Evolutionary conservation across 768 basidiomycete species (phyloP), one percentile per base, ranked within the genome.

Genomic region (Tephrocybe sp.): DNA sequence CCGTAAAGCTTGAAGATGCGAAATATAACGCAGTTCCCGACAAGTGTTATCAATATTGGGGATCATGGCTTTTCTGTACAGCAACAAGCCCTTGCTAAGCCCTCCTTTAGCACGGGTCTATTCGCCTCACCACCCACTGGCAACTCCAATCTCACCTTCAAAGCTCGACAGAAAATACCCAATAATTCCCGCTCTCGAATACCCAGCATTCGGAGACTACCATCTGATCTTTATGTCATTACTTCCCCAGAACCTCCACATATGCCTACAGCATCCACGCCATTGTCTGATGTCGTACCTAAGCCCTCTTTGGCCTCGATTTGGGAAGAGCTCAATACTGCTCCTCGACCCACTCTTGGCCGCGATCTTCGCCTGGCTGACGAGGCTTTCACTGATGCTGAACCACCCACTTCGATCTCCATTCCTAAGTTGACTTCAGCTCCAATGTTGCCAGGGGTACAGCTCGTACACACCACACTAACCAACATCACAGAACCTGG

Each of bases 181-280:
- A 55, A 18, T 30, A 30, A 57, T 26, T 35, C 39, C 16, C 51
- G 36, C 15, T 39, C 28, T 35, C 49, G 35, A 19, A 28, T 46
- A 9, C 54, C 59, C 25, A 51, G 35, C 16, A 44, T 60, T 34
- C 56, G 49, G 27, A 60, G 42, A n/a, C 50, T 51, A 11, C 54
- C 49, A 12, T 43, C 53, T 26, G 44, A 53, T 38, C 38, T 59
- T n/a, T 56, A 48, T 48, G 25, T 7, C 19, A 30, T 42, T 16
- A 30, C 31, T 9, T 18, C 36, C 5, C 43, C 52, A 16, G 35
- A 41, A 16, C 32, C 28, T 8, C 13, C 28, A 30, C 8, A 8
- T 13, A 30, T 13, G 26, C n/a, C 26, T 5, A n/a, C 21, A 13
- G 28, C 16, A 22, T 24, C 16, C 12, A 13, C 34, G 4, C 9